phyloP scores from a whole-genome alignment of 2,329 filamentous ascomycete species.

The Pestalotiopsis fici region DNA sequence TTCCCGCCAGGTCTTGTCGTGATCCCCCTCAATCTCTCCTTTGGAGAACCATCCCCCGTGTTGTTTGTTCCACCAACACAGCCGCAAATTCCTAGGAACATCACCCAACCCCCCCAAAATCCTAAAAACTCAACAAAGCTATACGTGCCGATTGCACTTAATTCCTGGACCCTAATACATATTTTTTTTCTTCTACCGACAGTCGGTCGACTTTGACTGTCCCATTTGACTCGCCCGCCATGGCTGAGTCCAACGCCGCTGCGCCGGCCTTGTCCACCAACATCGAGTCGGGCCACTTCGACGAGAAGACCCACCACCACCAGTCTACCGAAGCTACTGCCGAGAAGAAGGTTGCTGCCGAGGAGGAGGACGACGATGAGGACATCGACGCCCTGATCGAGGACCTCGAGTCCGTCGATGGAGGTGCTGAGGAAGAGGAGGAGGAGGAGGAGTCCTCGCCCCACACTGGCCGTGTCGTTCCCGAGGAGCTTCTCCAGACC shows the following conservation, averaged over 20 bases:
- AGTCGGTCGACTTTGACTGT: slow-evolving; percentile 11
- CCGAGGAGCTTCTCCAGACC: slow-evolving; percentile 78
- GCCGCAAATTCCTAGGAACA: slow-evolving; percentile 1
- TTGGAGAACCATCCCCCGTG: neutral
- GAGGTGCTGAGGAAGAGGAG: slow-evolving; percentile 66
- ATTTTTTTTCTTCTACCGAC: slow-evolving; percentile 4
- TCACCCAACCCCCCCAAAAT: neutral
- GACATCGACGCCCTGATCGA: slow-evolving; percentile 86
- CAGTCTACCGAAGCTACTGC: slow-evolving; percentile 35
- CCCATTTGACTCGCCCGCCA: slow-evolving; percentile 31
- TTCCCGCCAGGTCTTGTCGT: slow-evolving; percentile 4
- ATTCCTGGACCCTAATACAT: slow-evolving; percentile 1
- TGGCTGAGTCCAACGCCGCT: slow-evolving; percentile 58
- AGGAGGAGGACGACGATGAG: slow-evolving; percentile 75
- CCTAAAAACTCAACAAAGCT: neutral
- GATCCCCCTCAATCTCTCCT: slow-evolving; percentile 9
- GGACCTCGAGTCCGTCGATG: slow-evolving; percentile 82
- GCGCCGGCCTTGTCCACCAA: slow-evolving; percentile 63
- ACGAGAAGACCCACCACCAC: slow-evolving; percentile 55
- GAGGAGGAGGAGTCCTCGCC: slow-evolving; percentile 57
- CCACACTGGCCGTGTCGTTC: slow-evolving; percentile 54
- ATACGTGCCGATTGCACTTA: slow-evolving; percentile 1
- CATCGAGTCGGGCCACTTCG: slow-evolving; percentile 65
- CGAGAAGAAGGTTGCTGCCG: slow-evolving; percentile 42
- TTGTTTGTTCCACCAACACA: slow-evolving; percentile 3